phyloP scores from a whole-genome alignment of 805 yeast species.

The Candida caryicola region DNA sequence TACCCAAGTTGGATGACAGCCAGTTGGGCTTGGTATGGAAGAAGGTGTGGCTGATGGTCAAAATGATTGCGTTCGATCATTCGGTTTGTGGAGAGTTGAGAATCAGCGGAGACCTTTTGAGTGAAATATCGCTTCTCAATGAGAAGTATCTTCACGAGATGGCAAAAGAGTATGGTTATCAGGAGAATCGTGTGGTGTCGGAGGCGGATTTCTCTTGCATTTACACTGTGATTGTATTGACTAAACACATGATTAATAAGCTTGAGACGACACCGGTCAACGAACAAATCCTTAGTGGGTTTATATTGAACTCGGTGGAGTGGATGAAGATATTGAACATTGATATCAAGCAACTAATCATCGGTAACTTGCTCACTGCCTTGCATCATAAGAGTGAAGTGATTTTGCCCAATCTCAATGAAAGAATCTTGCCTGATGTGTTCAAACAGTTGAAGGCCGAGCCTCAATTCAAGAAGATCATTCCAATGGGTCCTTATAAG shows the following conservation, averaged over 20 bases:
- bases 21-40: slow-evolving; percentile 25
- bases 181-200: neutral
- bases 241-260: slow-evolving; percentile 28
- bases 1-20: slow-evolving; percentile 11
- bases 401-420: slow-evolving; percentile 44
- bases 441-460: slow-evolving; percentile 54
- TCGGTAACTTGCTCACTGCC: slow-evolving; percentile 57
- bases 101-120: slow-evolving; percentile 35
- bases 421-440: slow-evolving; percentile 46
- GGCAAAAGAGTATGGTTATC: slow-evolving; percentile 6
- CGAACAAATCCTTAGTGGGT: slow-evolving; percentile 11
- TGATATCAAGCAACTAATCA: slow-evolving; percentile 57
- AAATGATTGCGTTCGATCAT: slow-evolving; percentile 15
- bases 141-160: slow-evolving; percentile 15
- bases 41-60: slow-evolving; percentile 18
- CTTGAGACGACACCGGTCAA: slow-evolving; percentile 10
- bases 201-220: slow-evolving; percentile 12
- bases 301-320: slow-evolving; percentile 16
- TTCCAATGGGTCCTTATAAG: slow-evolving; percentile 85
- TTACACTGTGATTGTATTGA: slow-evolving; percentile 32
- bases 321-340: slow-evolving; percentile 36
- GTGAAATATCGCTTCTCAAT: slow-evolving; percentile 21
- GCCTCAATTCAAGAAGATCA: slow-evolving; percentile 56
- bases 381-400: slow-evolving; percentile 53
- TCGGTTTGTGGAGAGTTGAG: slow-evolving; percentile 25